Evolutionary conservation across 139 green algal genomes (phyloP).

Genomic region (Chlorella sp.): DNA sequence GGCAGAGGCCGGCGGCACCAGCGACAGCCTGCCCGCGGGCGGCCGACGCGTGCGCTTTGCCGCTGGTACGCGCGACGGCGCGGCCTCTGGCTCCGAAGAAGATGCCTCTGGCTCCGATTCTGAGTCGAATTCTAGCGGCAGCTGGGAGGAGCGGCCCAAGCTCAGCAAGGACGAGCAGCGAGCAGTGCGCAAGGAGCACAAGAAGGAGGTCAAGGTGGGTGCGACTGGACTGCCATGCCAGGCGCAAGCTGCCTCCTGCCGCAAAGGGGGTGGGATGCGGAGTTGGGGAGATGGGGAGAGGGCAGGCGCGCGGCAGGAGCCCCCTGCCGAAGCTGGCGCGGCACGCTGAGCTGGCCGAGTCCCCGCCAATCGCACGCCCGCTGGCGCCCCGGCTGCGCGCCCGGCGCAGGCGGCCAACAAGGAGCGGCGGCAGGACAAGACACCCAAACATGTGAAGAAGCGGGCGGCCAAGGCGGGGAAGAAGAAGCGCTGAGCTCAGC

Average conservation of each 20-base stretch:
- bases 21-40: too few species aligned
- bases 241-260: not conserved
- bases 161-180: constrained; percentile 58
- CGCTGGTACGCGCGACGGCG: not conserved
- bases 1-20: not conserved
- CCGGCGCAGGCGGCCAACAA: constrained; percentile 86
- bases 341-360: not conserved
- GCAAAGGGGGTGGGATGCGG: not conserved
- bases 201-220: constrained; percentile 45
- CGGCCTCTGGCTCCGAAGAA: not conserved
- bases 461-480: constrained; percentile 52
- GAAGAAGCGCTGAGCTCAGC: constrained; percentile 45
- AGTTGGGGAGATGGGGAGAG: not conserved
- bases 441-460: constrained; percentile 96
- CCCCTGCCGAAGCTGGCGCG: not conserved
- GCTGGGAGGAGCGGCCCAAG: constrained; percentile 37
- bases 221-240: not conserved
- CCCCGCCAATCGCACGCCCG: not conserved
- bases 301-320: not conserved
- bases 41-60: too few species aligned
- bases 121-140: not conserved
- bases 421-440: constrained; percentile 90
- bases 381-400: constrained; percentile 30
- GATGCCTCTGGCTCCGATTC: not conserved
- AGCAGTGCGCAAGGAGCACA: constrained; percentile 68